A percentile compares a stretch with the other conserved stretches of the same genome.
phyloP scores from a whole-genome alignment of 2,329 filamentous ascomycete species.

The Neonectria neomacrospora region DNA sequence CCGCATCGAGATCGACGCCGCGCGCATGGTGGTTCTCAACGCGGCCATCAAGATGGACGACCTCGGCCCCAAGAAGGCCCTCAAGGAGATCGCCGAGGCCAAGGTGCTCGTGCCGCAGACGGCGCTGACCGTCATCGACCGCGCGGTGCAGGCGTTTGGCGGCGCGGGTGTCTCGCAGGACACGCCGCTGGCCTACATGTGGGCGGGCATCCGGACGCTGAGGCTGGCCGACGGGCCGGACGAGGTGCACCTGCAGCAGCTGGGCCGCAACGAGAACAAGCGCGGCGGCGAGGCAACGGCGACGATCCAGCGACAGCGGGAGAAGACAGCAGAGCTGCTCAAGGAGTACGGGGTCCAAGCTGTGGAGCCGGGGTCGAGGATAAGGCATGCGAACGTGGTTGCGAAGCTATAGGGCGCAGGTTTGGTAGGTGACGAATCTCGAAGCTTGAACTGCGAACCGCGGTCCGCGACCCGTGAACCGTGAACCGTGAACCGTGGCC shows the following conservation, averaged over 20 bases:
- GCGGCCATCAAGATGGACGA: slow-evolving; percentile 95
- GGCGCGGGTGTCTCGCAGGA: slow-evolving; percentile 93
- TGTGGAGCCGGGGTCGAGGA: slow-evolving; percentile 63
- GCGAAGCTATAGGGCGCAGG: slow-evolving; percentile 57
- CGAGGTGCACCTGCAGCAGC: slow-evolving; percentile 89
- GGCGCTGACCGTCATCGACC: slow-evolving; percentile 88
- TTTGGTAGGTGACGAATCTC: no score
- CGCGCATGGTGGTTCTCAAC: slow-evolving; percentile 90
- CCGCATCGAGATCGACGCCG: slow-evolving; percentile 92
- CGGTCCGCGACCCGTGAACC: slow-evolving; percentile 6
- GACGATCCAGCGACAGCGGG: slow-evolving; percentile 72
- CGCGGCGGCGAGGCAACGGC: slow-evolving; percentile 69
- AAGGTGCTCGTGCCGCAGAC: slow-evolving; percentile 91
- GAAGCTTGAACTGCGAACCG: neutral
- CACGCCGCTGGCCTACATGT: slow-evolving; percentile 88
- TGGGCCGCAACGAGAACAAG: slow-evolving; percentile 84
- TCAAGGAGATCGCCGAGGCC: slow-evolving; percentile 94
- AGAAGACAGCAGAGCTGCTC: slow-evolving; percentile 73
- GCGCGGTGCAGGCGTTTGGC: slow-evolving; percentile 92
- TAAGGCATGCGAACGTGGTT: slow-evolving; percentile 59
- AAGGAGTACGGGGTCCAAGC: slow-evolving; percentile 63
- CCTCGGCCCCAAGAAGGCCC: slow-evolving; percentile 85
- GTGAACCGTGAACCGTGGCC: slow-evolving; percentile 13
- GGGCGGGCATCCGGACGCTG: slow-evolving; percentile 83
- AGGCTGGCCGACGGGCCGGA: slow-evolving; percentile 93